phyloP scores from a whole-genome alignment of 371 early-diverging fungal species.

The Lichtheimia corymbifera region DNA sequence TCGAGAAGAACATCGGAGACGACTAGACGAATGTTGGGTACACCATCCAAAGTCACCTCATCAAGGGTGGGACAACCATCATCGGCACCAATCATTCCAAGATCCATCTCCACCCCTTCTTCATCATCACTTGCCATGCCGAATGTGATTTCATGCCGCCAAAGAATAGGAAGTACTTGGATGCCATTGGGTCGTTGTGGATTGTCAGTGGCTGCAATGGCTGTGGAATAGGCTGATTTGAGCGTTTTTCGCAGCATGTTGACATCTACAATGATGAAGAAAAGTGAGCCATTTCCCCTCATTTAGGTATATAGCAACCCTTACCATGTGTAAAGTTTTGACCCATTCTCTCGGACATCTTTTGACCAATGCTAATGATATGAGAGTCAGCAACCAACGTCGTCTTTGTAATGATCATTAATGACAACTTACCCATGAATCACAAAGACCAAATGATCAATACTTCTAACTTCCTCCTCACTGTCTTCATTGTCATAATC shows the following conservation, averaged over 20 bases:
- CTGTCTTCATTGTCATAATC: slow-evolving; percentile 63
- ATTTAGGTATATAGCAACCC: background rate
- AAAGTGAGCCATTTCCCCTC: background rate
- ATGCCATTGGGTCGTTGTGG: slow-evolving; percentile 59
- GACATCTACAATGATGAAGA: slow-evolving; percentile 61
- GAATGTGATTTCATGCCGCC: slow-evolving; percentile 81
- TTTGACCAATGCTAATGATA: slow-evolving; percentile 73
- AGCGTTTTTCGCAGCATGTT: slow-evolving; percentile 73
- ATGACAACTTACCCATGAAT: slow-evolving; percentile 67
- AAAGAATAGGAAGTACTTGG: slow-evolving; percentile 82
- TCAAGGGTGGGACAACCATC: slow-evolving; percentile 73
- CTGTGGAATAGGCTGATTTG: slow-evolving; percentile 55
- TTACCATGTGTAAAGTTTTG: slow-evolving; percentile 76
- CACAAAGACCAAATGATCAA: slow-evolving; percentile 78
- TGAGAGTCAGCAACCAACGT: background rate
- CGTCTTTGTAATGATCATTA: background rate
- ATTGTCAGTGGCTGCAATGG: slow-evolving; percentile 25
- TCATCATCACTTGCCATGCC: slow-evolving; percentile 57
- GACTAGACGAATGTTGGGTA: slow-evolving; percentile 77
- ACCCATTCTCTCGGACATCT: slow-evolving; percentile 75
- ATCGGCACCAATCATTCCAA: slow-evolving; percentile 52
- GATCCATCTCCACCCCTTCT: slow-evolving; percentile 51
- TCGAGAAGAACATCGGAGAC: slow-evolving; percentile 85
- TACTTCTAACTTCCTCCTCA: slow-evolving; percentile 61
- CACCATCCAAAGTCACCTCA: slow-evolving; percentile 80